Conservation (phyloP, 2,329 filamentous ascomycete species). For the Neofusicoccum kwambonambiense region DNA sequence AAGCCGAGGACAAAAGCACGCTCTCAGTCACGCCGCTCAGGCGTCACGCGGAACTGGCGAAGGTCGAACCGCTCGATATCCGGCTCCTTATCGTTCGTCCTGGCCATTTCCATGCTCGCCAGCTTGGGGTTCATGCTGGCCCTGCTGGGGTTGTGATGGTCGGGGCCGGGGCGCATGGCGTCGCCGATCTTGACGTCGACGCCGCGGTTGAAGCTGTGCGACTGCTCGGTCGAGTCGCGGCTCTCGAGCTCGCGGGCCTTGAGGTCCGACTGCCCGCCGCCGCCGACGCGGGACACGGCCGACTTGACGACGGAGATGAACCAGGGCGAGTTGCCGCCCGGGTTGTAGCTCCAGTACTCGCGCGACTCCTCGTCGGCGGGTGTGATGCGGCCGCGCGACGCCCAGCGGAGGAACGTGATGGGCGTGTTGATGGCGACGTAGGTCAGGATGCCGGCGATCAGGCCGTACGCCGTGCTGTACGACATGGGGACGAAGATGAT, state of each 20-base stretch:
- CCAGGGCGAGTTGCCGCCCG: conserved; percentile 42
- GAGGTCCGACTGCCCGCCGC: not conserved
- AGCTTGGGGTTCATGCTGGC: not conserved
- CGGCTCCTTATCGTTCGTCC: not conserved
- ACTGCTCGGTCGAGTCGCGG: not conserved
- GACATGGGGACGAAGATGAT: conserved; percentile 85
- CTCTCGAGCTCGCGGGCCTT: conserved; percentile 9
- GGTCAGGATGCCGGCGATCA: conserved; percentile 75
- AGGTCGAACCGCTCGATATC: conserved; percentile 9
- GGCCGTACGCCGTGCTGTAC: conserved; percentile 82
- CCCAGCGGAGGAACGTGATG: conserved; percentile 66
- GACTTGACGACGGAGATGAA: conserved; percentile 27
- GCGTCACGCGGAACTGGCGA: conserved; percentile 9
- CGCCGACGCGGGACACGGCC: conserved; percentile 65
- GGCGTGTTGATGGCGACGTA: conserved; percentile 73
- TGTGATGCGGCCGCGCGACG: conserved; percentile 66
- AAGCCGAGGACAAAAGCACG: not conserved
- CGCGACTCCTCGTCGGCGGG: conserved; percentile 73
- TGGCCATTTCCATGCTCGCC: not conserved
- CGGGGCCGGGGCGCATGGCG: not conserved
- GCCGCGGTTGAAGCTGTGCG: not conserved
- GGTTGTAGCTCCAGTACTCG: conserved; percentile 76
- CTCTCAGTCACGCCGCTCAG: not conserved
- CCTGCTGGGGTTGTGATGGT: not conserved
- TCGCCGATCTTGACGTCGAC: not conserved